These are phyloP conservation scores for Cercospora brassicicola DNA, from an alignment of 2,329 filamentous ascomycete genomes.

Conservation along the genomic window DNA sequence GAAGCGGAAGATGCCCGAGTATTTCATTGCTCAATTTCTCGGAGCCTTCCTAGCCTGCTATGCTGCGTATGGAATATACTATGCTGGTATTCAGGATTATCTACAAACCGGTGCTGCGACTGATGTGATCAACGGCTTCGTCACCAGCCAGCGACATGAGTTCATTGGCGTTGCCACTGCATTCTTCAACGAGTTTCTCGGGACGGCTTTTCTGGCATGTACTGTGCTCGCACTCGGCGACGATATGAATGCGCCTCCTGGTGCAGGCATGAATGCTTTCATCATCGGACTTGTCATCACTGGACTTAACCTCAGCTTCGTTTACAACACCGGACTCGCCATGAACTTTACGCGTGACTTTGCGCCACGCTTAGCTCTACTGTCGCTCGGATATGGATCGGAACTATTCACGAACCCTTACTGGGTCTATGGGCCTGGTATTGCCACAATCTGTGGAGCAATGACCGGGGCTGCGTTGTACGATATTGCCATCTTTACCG, in stretches of 20 bases:
- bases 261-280: constrained; percentile 55
- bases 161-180: constrained; percentile 49
- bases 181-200: constrained; percentile 53
- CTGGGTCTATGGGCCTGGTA: constrained; percentile 51
- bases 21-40: constrained; percentile 55
- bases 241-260: constrained; percentile 39
- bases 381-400: constrained; percentile 48
- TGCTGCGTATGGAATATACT: constrained; percentile 49
- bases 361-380: constrained; percentile 50
- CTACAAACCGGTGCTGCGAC: constrained; percentile 27
- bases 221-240: constrained; percentile 45
- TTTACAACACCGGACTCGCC: constrained; percentile 51
- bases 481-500: constrained; percentile 52
- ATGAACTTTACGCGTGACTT: constrained; percentile 55
- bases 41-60: constrained; percentile 54
- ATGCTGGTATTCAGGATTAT: constrained; percentile 40
- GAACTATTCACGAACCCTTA: constrained; percentile 44
- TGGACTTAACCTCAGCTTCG: constrained; percentile 44
- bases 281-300: constrained; percentile 50
- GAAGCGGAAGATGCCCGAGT: constrained; percentile 52
- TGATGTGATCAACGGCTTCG: constrained; percentile 45
- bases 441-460: constrained; percentile 45
- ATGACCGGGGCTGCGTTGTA: constrained; percentile 51
- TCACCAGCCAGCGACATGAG: constrained; percentile 46
- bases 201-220: constrained; percentile 44